phyloP scores from a whole-genome alignment of 2,329 filamentous ascomycete genomes.

The Epichloe gansuensis region DNA sequence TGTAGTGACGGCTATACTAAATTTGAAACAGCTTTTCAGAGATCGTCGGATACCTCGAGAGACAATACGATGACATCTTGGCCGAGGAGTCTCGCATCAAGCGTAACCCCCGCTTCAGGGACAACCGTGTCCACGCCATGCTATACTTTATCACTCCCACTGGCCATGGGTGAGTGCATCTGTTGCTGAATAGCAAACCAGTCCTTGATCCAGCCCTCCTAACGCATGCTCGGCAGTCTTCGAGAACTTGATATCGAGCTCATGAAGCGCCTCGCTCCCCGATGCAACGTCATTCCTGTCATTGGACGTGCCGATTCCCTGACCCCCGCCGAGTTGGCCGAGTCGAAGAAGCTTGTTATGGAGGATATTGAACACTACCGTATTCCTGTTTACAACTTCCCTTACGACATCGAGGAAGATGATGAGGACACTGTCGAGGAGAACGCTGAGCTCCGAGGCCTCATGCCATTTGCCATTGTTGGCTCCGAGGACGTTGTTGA shows the following conservation, averaged over 20 bases:
- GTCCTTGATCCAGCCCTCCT: not conserved
- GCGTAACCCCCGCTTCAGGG: constrained; percentile 98
- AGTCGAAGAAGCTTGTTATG: constrained; percentile 99
- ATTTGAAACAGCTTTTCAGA: constrained; percentile 66
- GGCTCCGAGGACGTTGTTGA: constrained; percentile 93
- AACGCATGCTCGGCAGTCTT: constrained; percentile 43
- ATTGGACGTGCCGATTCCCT: constrained; percentile 98
- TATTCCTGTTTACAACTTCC: constrained; percentile 99
- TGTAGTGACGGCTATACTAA: not conserved
- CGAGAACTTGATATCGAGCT: constrained; percentile 98
- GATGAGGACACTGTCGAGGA: constrained; percentile 99
- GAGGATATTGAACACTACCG: constrained; percentile 99
- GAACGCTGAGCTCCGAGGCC: constrained; percentile 89
- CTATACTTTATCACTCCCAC: constrained; percentile 99
- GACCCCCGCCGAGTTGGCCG: constrained; percentile 88
- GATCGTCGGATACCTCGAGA: constrained; percentile 95
- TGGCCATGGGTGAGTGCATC: constrained; percentile 65
- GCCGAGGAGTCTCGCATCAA: constrained; percentile 99
- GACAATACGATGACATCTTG: constrained; percentile 98
- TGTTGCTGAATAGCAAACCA: not conserved
- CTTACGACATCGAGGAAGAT: constrained; percentile 98
- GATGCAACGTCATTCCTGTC: constrained; percentile 97
- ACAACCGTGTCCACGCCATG: constrained; percentile 96
- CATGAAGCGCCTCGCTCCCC: constrained; percentile 97
- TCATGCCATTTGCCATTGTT: constrained; percentile 99